A percentile compares a stretch with the other conserved stretches of the same genome.
Evolutionary conservation across 169 alveolate genomes (phyloP).

Genomic region (Amoebophrya sp.): DNA sequence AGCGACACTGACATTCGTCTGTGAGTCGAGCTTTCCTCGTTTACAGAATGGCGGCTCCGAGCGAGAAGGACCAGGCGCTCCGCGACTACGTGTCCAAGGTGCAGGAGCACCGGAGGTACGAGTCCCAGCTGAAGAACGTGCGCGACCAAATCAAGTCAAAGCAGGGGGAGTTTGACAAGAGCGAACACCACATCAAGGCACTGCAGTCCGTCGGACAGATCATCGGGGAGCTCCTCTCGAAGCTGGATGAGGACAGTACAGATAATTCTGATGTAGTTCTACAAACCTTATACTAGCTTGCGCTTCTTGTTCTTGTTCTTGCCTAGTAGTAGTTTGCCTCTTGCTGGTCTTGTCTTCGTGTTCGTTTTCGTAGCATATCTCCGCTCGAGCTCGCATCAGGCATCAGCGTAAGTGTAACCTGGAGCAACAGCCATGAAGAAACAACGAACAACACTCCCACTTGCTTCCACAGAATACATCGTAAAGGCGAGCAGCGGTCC

Average conservation of each 20-base stretch:
- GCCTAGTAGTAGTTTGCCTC: too few species aligned
- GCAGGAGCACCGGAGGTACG: conserved; percentile 43
- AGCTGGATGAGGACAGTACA: conserved; percentile 81
- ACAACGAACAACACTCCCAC: conserved; percentile 2
- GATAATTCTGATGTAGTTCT: too few species aligned
- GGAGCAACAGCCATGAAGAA: conserved; percentile 20
- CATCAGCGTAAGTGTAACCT: too few species aligned
- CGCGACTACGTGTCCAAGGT: conserved; percentile 38
- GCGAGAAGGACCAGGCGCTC: conserved; percentile 29
- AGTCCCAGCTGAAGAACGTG: conserved; percentile 35
- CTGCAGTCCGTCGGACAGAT: conserved; percentile 94
- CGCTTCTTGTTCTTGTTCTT: too few species aligned
- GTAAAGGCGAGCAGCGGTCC: conserved; percentile 94
- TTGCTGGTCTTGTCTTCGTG: too few species aligned
- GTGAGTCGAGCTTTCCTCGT: background rate
- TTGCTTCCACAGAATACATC: conserved; percentile 30
- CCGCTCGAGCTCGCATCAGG: conserved; percentile 23
- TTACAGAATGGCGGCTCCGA: background rate
- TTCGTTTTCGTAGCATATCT: too few species aligned
- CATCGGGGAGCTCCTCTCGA: conserved; percentile 90
- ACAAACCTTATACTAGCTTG: too few species aligned
- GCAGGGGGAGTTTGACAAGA: conserved; percentile 68
- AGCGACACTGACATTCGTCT: too few species aligned
- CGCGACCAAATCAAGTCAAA: conserved; percentile 46
- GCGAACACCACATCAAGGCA: conserved; percentile 91